Percentiles rank a stretch among this genome's conserved stretches.
Evolutionary conservation across 2,329 filamentous ascomycete genomes (phyloP).

Genomic region (Aureobasidium pullulans): DNA sequence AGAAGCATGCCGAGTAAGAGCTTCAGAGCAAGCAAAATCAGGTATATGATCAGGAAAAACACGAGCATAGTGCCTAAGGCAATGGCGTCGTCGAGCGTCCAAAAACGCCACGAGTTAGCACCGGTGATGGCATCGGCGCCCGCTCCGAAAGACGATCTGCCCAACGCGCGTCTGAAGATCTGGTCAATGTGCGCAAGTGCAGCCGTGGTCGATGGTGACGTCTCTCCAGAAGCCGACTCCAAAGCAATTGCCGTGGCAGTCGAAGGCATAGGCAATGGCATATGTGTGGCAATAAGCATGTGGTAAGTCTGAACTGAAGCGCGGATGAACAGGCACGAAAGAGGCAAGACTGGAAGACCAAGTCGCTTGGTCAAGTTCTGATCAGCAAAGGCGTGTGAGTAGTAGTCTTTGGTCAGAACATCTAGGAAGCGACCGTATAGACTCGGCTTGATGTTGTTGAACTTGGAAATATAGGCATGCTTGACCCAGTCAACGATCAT

Average conservation of each 20-base stretch:
- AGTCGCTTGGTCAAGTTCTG: slow-evolving; percentile 85
- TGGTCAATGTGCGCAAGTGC: slow-evolving; percentile 73
- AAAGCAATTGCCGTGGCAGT: slow-evolving; percentile 45
- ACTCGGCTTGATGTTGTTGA: slow-evolving; percentile 90
- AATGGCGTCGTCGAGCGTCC: slow-evolving; percentile 65
- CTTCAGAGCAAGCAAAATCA: slow-evolving; percentile 68
- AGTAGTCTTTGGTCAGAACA: slow-evolving; percentile 94
- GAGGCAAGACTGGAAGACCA: slow-evolving; percentile 81
- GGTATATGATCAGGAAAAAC: slow-evolving; percentile 76
- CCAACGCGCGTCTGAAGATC: slow-evolving; percentile 68
- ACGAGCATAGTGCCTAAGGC: slow-evolving; percentile 74
- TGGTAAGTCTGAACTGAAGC: slow-evolving; percentile 94
- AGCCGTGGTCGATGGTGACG: slow-evolving; percentile 66
- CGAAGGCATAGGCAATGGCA: slow-evolving; percentile 62
- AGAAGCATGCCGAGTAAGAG: slow-evolving; percentile 83
- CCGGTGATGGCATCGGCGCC: slow-evolving; percentile 27
- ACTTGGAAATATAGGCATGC: slow-evolving; percentile 96
- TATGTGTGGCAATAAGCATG: slow-evolving; percentile 88
- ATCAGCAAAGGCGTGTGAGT: slow-evolving; percentile 87
- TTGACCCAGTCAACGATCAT: slow-evolving; percentile 97
- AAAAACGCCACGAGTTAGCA: slow-evolving; percentile 34
- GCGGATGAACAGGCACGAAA: slow-evolving; percentile 91
- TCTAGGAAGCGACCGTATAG: slow-evolving; percentile 89
- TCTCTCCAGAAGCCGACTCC: slow-evolving; percentile 19
- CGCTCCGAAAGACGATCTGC: slow-evolving; percentile 60